These are phyloP conservation scores for Suhomyces bokatorum DNA, from an alignment of 1,139 yeast genomes.

Conservation along the genomic window DNA sequence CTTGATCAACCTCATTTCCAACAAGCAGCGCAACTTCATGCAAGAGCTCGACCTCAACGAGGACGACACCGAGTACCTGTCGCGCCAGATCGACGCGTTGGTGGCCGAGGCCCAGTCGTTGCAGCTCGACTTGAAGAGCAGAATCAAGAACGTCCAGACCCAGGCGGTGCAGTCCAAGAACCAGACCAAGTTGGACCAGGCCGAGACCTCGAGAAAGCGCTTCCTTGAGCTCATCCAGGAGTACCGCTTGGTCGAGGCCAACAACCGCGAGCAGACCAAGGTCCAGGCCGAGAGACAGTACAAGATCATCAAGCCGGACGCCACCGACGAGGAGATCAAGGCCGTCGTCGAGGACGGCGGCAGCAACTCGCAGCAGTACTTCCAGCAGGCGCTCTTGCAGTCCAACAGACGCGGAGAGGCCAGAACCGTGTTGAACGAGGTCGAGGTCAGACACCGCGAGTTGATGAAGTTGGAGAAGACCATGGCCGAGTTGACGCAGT, in stretches of 20 bases:
- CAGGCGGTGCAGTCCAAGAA: constrained; percentile 67
- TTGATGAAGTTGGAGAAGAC: constrained; percentile 92
- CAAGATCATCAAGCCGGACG: constrained; percentile 89
- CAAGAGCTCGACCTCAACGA: constrained; percentile 78
- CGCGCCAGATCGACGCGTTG: constrained; percentile 75
- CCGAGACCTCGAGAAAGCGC: constrained; percentile 82
- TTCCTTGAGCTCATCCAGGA: constrained; percentile 85
- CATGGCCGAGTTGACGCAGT: constrained; percentile 92
- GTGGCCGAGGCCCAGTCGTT: constrained; percentile 78
- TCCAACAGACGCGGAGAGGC: constrained; percentile 97
- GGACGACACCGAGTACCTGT: constrained; percentile 68
- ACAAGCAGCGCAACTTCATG: constrained; percentile 77
- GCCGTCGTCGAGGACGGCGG: constrained; percentile 73
- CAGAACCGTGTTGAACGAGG: constrained; percentile 91
- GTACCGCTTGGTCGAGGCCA: constrained; percentile 83
- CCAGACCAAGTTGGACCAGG: constrained; percentile 83
- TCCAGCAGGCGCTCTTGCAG: constrained; percentile 89
- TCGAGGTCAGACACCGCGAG: constrained; percentile 94
- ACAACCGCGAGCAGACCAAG: constrained; percentile 80
- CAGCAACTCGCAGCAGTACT: constrained; percentile 78
- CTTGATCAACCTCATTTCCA: constrained; percentile 74
- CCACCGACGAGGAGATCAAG: constrained; percentile 78
- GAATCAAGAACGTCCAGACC: constrained; percentile 73
- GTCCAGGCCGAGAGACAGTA: constrained; percentile 92
- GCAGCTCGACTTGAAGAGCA: constrained; percentile 70